Evolutionary conservation across 768 basidiomycete species (phyloP), one percentile per base, ranked within the genome.

Genomic region (Leucosporidium yakuticum): DNA sequence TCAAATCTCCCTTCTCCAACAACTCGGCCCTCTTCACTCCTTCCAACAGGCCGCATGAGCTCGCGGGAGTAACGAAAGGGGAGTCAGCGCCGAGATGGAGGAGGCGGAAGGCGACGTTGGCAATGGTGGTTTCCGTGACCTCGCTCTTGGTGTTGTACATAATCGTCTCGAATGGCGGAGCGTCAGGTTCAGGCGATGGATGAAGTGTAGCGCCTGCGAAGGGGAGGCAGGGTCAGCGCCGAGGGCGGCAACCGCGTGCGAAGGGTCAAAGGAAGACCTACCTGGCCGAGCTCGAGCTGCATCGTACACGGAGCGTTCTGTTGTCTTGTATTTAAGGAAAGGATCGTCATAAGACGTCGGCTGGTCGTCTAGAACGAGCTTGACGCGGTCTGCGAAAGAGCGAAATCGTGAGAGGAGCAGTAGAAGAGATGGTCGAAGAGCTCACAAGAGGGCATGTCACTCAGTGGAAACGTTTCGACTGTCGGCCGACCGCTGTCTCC

Each of bases 111-210:
- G 70, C 70, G 57, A 71, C 20, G 58, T 71, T 71, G 21, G 67
- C 61, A 57, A 71, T 71, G 34, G 61, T 48, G 25, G 70, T 57
- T 29, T 71, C 70, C 1, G 70, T 71, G 17, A 71, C 29, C 23
- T 71, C 44, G 60, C n/a, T 2, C 5, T 23, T 1, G 19, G 57
- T 12, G 59, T 71, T 71, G 53, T 29, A 66, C 4, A 71, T n/a
- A 34, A 71, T 32, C 9, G 65, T 67, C 36, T 71, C 70, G 54
- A 71, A 71, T 15, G 39, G 39, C 1, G 67, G 67, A 0, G 17
- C 36, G 15, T 32, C 9, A 0, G 60, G 60, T 0, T 53, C 34
- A 14, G 50, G 14, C 0, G 66, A 65, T 1, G 70, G 61, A 1
- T n/a, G 9, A 0, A 71, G 57, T 0, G 63, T 68, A 0, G 70